Conservation (phyloP, 2,329 filamentous ascomycete genomes). For the Fusarium haematococcum region DNA sequence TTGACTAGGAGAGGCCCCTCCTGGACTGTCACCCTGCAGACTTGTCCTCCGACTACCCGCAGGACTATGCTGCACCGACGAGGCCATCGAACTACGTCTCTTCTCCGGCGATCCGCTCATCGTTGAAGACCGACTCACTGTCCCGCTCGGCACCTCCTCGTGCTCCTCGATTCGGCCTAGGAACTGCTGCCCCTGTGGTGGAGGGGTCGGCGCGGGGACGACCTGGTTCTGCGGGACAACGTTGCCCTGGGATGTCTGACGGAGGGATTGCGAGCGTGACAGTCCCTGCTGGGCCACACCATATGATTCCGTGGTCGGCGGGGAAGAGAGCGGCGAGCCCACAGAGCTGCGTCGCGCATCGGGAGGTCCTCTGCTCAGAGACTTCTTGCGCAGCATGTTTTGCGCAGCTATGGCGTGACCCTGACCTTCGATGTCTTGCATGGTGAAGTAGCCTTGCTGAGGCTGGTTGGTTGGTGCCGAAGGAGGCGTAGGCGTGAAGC, state of each 20-base stretch:
- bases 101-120: slow-evolving; percentile 20
- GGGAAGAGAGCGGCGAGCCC: slow-evolving; percentile 22
- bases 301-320: slow-evolving; percentile 12
- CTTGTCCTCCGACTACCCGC: slow-evolving; percentile 38
- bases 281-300: slow-evolving; percentile 7
- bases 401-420: slow-evolving; percentile 36
- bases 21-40: slow-evolving; percentile 32
- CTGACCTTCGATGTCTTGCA: slow-evolving; percentile 34
- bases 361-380: slow-evolving; percentile 24
- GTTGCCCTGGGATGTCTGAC: slow-evolving; percentile 27
- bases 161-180: slow-evolving; percentile 44
- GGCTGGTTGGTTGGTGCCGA: slow-evolving; percentile 22
- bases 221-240: slow-evolving; percentile 14
- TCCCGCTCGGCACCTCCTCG: slow-evolving; percentile 30
- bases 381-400: slow-evolving; percentile 42
- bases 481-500: slow-evolving; percentile 32
- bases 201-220: slow-evolving; percentile 8
- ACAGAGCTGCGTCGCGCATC: slow-evolving; percentile 38
- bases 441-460: slow-evolving; percentile 34
- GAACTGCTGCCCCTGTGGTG: slow-evolving; percentile 30
- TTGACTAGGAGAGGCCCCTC: slow-evolving; percentile 18
- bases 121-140: slow-evolving; percentile 35
- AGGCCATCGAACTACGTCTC: slow-evolving; percentile 29
- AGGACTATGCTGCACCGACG: slow-evolving; percentile 32
- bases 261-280: slow-evolving; percentile 25